A percentile compares a stretch with the other conserved stretches of the same genome.
These are phyloP conservation scores for Alliaria petiolata DNA, from an alignment of 345 rosid species.

Conservation along the genomic window DNA sequence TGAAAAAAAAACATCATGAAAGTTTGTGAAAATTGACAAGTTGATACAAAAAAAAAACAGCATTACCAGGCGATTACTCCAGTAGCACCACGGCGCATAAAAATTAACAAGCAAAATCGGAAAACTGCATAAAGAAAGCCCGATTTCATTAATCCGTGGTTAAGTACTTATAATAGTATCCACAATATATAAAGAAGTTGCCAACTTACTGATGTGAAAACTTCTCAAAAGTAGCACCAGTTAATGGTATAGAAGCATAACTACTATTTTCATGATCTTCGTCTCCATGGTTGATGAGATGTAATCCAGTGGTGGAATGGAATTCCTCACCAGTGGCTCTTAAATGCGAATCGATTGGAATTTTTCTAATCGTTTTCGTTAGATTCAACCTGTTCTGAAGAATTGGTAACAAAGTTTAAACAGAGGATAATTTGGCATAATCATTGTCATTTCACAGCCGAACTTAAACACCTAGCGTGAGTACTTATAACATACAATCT, in stretches of 20 bases:
- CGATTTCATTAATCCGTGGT: neutral
- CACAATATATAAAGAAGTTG: neutral
- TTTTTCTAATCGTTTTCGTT: slow-evolving; percentile 76
- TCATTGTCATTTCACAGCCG: neutral
- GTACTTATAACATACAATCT: neutral
- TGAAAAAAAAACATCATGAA: neutral
- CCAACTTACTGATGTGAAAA: slow-evolving; percentile 64
- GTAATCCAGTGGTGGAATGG: slow-evolving; percentile 50
- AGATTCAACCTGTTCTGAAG: slow-evolving; percentile 95
- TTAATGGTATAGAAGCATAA: slow-evolving; percentile 54
- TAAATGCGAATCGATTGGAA: slow-evolving; percentile 70
- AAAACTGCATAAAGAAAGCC: slow-evolving; percentile 46
- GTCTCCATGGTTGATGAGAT: slow-evolving; percentile 83
- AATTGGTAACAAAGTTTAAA: slow-evolving; percentile 2
- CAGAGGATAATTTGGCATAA: neutral
- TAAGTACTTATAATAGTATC: neutral
- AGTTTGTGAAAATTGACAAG: neutral
- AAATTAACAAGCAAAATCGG: slow-evolving; percentile 86
- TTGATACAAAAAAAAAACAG: neutral
- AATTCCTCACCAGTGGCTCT: slow-evolving; percentile 67
- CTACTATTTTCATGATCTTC: slow-evolving; percentile 46
- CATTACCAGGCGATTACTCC: slow-evolving; percentile 90
- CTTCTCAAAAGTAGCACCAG: slow-evolving; percentile 54
- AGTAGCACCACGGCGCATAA: slow-evolving; percentile 93
- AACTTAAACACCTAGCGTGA: neutral